Base-by-base conservation (phyloP, 495 filamentous ascomycete genomes). In the Aspergillus indologenus region DNA sequence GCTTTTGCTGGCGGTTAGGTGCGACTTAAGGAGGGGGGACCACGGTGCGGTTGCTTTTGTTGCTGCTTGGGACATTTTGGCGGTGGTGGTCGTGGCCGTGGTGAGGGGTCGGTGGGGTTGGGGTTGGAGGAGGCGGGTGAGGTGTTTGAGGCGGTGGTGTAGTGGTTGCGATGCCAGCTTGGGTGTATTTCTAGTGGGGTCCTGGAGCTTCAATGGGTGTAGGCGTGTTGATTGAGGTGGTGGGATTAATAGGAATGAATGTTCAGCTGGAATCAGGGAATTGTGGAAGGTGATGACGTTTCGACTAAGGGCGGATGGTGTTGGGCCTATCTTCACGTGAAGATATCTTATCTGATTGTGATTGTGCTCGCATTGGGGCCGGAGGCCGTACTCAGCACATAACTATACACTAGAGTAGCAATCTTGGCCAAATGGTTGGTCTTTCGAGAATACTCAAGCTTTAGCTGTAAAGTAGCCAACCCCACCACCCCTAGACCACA, bases 21-120 rank as follows among this genome's bases (percentile, higher is more conserved):
- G 87, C 14, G 79, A 68, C 52, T 84, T 71, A 78, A 96, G 89
- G 45, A 75, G 58, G 45, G 78, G 60, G 57, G 85, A 86, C 92
- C 91, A 96, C 60, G 85, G 83, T 17, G 83, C 78, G 11, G 17
- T 31, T 26, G 2, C 18, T 19, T 19, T 15, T 15, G 42, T 7
- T 23, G 7, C 15, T 15, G 22, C 8, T 48, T 62, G 46, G 53
- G 62, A 31, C 59, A 58, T 65, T 44, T 53, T 40, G 45, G 49
- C 34, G 26, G 20, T 50, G 12, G 5, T 50, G 15, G 29, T 45
- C 12, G 15, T 8, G 45, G 26, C 5, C 34, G 42, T 61, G 29
- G 22, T 40, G 23, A 6, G 26, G 17, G 45, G 17, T 24, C 61
- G 18, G 61, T 46, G 23, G 18, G 18, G n/a, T 49, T 48, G 3